phyloP scores from a whole-genome alignment of 495 filamentous ascomycete genomes.

The Aspergillus wentii region DNA sequence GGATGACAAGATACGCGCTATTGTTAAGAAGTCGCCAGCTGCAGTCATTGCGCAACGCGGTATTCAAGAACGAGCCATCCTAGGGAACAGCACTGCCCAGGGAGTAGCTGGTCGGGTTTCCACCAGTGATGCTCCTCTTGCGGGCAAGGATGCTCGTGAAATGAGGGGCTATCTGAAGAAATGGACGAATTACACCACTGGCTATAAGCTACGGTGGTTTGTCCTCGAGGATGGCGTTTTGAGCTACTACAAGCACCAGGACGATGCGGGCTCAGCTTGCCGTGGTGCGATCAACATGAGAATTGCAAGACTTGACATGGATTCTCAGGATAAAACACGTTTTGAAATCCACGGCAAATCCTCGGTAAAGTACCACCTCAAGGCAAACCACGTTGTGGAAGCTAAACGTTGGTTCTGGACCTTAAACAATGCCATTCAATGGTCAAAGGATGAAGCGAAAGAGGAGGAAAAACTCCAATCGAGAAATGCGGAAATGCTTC shows the following conservation, averaged over 20 bases:
- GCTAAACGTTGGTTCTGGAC: slow-evolving; percentile 83
- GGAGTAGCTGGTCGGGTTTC: slow-evolving; percentile 46
- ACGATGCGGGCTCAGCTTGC: slow-evolving; percentile 70
- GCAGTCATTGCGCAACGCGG: slow-evolving; percentile 91
- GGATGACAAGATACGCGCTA: slow-evolving; percentile 79
- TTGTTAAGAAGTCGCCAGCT: slow-evolving; percentile 90
- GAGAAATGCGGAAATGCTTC: slow-evolving; percentile 68
- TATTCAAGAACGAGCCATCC: slow-evolving; percentile 92
- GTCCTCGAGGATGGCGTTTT: slow-evolving; percentile 95
- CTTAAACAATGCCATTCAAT: slow-evolving; percentile 97
- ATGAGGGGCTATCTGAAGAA: slow-evolving; percentile 99
- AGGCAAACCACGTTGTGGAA: slow-evolving; percentile 80
- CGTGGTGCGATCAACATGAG: slow-evolving; percentile 98
- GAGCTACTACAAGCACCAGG: slow-evolving; percentile 99
- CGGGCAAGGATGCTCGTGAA: slow-evolving; percentile 81
- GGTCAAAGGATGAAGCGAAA: slow-evolving; percentile 93
- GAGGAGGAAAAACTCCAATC: slow-evolving; percentile 74
- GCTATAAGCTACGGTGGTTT: slow-evolving; percentile 96
- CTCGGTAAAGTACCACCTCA: slow-evolving; percentile 97
- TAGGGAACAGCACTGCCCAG: slow-evolving; percentile 68
- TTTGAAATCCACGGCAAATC: slow-evolving; percentile 98
- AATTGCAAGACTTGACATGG: slow-evolving; percentile 92
- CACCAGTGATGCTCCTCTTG: slow-evolving; percentile 57
- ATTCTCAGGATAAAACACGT: slow-evolving; percentile 89
- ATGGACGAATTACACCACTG: slow-evolving; percentile 97